Percentiles rank a stretch among this genome's conserved stretches.
phyloP scores from a whole-genome alignment of 2,329 filamentous ascomycete genomes.

The Pyrenochaeta sp. region DNA sequence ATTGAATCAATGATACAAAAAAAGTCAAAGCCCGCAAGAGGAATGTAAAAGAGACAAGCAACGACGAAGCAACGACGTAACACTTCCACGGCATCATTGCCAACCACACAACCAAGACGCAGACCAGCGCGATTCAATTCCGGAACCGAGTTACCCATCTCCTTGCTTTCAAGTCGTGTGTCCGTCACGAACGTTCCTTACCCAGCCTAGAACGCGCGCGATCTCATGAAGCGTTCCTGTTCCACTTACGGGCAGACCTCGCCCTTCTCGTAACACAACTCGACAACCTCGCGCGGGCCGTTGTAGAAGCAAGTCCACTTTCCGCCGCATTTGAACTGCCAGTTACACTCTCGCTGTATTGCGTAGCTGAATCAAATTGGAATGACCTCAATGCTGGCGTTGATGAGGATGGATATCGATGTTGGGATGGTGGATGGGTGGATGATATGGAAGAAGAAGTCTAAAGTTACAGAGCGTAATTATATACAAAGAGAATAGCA shows the following conservation, averaged over 20 bases:
- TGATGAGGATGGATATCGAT: slow-evolving; percentile 14
- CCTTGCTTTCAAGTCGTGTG: neutral
- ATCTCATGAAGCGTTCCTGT: neutral
- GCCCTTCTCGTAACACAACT: slow-evolving; percentile 16
- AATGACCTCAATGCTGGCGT: neutral
- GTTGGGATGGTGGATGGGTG: slow-evolving; percentile 16
- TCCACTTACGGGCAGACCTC: neutral
- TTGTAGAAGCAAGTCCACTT: slow-evolving; percentile 18
- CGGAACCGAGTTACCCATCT: neutral
- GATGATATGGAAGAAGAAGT: slow-evolving; percentile 17
- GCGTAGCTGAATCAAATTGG: neutral
- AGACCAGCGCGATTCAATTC: too few species aligned
- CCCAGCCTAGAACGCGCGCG: neutral
- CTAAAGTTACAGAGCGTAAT: slow-evolving; percentile 1
- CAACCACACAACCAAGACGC: too few species aligned
- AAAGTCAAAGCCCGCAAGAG: too few species aligned
- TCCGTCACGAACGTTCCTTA: neutral
- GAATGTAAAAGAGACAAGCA: too few species aligned
- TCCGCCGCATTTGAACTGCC: slow-evolving; percentile 16
- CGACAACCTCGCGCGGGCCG: slow-evolving; percentile 6
- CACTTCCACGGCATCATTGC: too few species aligned
- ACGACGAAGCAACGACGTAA: too few species aligned
- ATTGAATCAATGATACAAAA: too few species aligned
- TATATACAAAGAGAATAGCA: slow-evolving; percentile 10
- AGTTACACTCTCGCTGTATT: slow-evolving; percentile 9